Percentiles rank a stretch among this genome's conserved stretches.
phyloP scores from a whole-genome alignment of 805 yeast genomes.

The Wickerhamomyces chaumierensis region DNA sequence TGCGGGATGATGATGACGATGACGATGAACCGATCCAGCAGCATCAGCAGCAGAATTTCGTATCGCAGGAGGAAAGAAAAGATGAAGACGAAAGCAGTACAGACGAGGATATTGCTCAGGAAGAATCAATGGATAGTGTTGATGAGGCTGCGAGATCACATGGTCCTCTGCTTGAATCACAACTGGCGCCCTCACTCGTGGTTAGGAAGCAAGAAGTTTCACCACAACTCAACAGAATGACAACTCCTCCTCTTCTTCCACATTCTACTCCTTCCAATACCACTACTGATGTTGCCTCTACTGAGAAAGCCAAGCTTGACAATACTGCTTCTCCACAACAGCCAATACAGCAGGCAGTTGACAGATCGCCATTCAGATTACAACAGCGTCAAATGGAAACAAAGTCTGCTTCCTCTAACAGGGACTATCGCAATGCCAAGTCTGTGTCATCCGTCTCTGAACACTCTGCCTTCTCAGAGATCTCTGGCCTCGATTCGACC shows the following conservation, averaged over 20 bases:
- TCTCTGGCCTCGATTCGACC: too few species aligned
- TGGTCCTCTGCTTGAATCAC: too few species aligned
- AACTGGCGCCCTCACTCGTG: too few species aligned
- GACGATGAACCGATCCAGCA: constrained; percentile 4
- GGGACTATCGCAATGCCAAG: not conserved
- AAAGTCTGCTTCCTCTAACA: not conserved
- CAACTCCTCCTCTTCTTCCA: too few species aligned
- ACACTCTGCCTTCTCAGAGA: constrained; percentile 9
- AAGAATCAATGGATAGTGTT: not conserved
- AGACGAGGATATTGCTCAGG: constrained; percentile 1
- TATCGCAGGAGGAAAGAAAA: not conserved
- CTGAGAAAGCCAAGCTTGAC: too few species aligned
- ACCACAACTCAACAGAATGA: too few species aligned
- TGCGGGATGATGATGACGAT: constrained; percentile 14
- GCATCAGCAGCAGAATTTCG: not conserved
- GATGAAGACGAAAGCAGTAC: constrained; percentile 4
- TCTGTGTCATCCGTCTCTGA: constrained; percentile 18
- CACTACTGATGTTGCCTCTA: too few species aligned
- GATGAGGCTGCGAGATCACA: too few species aligned
- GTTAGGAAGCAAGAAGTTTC: too few species aligned
- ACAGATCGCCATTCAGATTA: not conserved
- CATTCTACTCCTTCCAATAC: too few species aligned
- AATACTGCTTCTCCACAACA: not conserved
- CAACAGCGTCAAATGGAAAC: not conserved
- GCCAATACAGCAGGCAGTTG: not conserved